phyloP scores from a whole-genome alignment of 2,329 filamentous ascomycete genomes.

The Ophiostoma novo-ulmi region DNA sequence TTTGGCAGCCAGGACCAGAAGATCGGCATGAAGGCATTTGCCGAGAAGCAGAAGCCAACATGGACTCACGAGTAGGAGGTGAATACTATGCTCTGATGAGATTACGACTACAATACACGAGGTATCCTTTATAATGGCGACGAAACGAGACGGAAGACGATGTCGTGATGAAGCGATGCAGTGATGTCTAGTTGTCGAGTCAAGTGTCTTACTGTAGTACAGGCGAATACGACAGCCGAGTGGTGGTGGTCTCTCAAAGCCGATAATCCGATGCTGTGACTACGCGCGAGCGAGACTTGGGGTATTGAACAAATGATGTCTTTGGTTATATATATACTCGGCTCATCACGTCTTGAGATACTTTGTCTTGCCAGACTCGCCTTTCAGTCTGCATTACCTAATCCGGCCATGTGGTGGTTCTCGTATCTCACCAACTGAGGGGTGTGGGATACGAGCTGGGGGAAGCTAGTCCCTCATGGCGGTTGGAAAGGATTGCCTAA shows the following conservation, averaged over 20 bases:
- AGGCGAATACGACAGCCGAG: not conserved
- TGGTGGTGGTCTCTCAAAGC: not conserved
- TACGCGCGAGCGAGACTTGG: not conserved
- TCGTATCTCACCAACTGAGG: not conserved
- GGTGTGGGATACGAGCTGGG: constrained; percentile 8
- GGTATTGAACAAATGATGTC: too few relatives aligned
- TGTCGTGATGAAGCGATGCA: not conserved
- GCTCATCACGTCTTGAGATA: not conserved
- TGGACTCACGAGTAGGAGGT: constrained; percentile 69
- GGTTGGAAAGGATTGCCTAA: not conserved
- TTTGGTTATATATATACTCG: too few relatives aligned
- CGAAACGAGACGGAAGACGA: not conserved
- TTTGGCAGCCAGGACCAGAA: constrained; percentile 97
- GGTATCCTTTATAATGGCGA: not conserved
- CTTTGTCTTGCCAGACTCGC: not conserved
- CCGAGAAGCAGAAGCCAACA: constrained; percentile 86
- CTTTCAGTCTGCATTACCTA: not conserved
- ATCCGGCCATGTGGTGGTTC: not conserved
- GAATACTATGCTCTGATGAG: not conserved
- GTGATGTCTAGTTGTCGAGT: not conserved
- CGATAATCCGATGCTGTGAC: not conserved
- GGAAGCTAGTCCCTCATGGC: constrained; percentile 10
- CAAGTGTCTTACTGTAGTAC: not conserved
- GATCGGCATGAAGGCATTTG: constrained; percentile 93
- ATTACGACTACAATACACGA: not conserved